These are phyloP conservation scores for Agaricus sinodeliciosus DNA, from an alignment of 768 basidiomycete genomes.

Conservation along the genomic window DNA sequence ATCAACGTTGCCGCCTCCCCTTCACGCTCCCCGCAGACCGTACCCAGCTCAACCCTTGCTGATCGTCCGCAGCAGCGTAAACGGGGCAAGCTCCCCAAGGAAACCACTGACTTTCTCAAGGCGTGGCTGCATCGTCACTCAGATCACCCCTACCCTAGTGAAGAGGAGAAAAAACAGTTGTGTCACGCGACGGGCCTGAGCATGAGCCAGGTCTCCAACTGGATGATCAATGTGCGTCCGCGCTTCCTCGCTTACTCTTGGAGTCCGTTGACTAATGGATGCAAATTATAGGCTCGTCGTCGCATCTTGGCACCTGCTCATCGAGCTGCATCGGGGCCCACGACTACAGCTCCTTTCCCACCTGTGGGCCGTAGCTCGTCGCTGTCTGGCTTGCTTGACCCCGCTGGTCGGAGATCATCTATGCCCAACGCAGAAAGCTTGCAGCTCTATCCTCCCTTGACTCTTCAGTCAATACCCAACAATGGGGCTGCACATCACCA, in stretches of 20 bases:
- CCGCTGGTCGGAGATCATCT: conserved; percentile 50
- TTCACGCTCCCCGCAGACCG: conserved; percentile 46
- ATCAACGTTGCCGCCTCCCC: conserved; percentile 39
- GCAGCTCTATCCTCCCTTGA: conserved; percentile 75
- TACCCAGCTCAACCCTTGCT: conserved; percentile 52
- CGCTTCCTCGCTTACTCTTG: background rate
- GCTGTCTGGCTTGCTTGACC: conserved; percentile 33
- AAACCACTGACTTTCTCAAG: conserved; percentile 85
- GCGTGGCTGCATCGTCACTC: conserved; percentile 85
- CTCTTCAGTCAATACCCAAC: conserved; percentile 55
- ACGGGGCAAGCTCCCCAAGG: conserved; percentile 84
- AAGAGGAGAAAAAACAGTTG: conserved; percentile 87
- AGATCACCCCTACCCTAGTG: conserved; percentile 84
- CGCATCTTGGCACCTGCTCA: conserved; percentile 81
- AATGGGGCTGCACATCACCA: conserved; percentile 31
- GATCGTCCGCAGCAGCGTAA: conserved; percentile 70
- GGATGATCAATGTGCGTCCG: conserved; percentile 78
- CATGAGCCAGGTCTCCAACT: conserved; percentile 88
- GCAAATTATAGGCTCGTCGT: conserved; percentile 54
- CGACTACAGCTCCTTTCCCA: conserved; percentile 71
- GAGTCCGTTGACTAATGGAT: background rate
- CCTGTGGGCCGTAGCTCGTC: conserved; percentile 38
- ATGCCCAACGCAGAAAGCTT: conserved; percentile 63
- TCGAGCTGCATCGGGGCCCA: conserved; percentile 67
- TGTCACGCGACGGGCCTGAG: conserved; percentile 81